A percentile compares a stretch with the other conserved stretches of the same genome.
These are phyloP conservation scores for Ilex paraguariensis DNA, from an alignment of 305 asterid species.

Conservation along the genomic window DNA sequence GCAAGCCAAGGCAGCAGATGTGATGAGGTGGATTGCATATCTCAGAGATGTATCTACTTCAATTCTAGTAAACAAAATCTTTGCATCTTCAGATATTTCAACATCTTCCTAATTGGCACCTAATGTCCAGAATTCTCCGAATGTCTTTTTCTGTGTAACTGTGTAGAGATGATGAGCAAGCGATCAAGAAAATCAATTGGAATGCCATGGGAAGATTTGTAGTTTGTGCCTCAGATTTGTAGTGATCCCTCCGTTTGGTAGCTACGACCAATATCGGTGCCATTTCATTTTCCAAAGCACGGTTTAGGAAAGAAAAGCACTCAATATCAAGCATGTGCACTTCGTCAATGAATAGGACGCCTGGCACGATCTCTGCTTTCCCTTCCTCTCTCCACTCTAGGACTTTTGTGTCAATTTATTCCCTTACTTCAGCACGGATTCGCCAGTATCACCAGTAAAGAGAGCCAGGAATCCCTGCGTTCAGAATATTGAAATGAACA, in stretches of 20 bases:
- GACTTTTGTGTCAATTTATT: slow-evolving; percentile 91
- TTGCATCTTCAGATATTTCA: slow-evolving; percentile 88
- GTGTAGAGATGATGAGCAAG: slow-evolving; percentile 81
- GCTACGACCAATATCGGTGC: slow-evolving; percentile 92
- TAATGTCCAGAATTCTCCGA: slow-evolving; percentile 70
- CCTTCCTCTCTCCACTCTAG: slow-evolving; percentile 99
- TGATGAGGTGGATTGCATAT: slow-evolving; percentile 79
- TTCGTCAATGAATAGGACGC: slow-evolving; percentile 94
- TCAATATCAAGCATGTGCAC: slow-evolving; percentile 98
- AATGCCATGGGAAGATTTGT: slow-evolving; percentile 92
- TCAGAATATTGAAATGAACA: slow-evolving; percentile 27
- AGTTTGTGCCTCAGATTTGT: slow-evolving; percentile 89
- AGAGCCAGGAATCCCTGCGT: slow-evolving; percentile 93
- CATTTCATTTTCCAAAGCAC: slow-evolving; percentile 91
- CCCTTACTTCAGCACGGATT: slow-evolving; percentile 94
- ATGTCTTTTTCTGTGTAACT: slow-evolving; percentile 77
- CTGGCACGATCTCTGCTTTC: slow-evolving; percentile 94
- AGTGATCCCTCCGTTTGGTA: slow-evolving; percentile 92
- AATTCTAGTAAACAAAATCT: slow-evolving; percentile 60
- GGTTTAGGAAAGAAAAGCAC: slow-evolving; percentile 89
- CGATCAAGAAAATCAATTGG: slow-evolving; percentile 94
- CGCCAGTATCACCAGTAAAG: slow-evolving; percentile 95
- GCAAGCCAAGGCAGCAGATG: slow-evolving; percentile 74
- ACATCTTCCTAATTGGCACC: slow-evolving; percentile 86
- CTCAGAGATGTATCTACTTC: slow-evolving; percentile 83